Percentiles rank a stretch among this genome's conserved stretches.
These are phyloP conservation scores for Curvularia verruculosa DNA, from an alignment of 2,329 filamentous ascomycete genomes.

Conservation along the genomic window DNA sequence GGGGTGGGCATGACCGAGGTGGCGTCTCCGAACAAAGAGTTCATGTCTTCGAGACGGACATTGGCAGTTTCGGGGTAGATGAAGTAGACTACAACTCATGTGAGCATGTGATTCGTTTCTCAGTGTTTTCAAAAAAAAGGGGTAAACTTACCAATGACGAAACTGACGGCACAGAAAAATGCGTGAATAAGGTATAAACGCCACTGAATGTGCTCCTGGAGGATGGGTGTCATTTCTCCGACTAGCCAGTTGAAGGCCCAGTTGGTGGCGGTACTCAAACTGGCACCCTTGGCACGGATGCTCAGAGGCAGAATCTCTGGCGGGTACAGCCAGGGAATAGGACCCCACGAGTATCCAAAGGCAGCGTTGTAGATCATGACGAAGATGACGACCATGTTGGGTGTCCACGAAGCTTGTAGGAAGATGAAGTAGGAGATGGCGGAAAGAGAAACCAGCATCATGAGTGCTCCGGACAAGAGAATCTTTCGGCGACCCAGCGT, in stretches of 20 bases:
- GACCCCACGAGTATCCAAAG: slow-evolving; percentile 97
- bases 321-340: slow-evolving; percentile 96
- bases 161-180: slow-evolving; percentile 94
- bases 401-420: slow-evolving; percentile 79
- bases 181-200: slow-evolving; percentile 92
- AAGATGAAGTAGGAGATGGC: slow-evolving; percentile 95
- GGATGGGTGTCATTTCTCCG: slow-evolving; percentile 89
- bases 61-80: slow-evolving; percentile 97
- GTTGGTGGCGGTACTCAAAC: slow-evolving; percentile 93
- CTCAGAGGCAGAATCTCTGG: slow-evolving; percentile 98
- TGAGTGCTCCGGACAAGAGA: slow-evolving; percentile 83
- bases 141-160: slow-evolving; percentile 82
- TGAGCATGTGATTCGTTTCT: slow-evolving; percentile 29
- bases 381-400: slow-evolving; percentile 84
- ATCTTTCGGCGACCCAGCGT: slow-evolving; percentile 88
- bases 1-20: slow-evolving; percentile 84
- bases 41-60: slow-evolving; percentile 95
- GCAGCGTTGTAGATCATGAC: slow-evolving; percentile 99
- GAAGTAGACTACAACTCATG: slow-evolving; percentile 76
- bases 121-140: background rate
- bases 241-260: slow-evolving; percentile 99
- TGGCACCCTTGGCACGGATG: slow-evolving; percentile 95
- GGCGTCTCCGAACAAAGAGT: slow-evolving; percentile 89
- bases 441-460: slow-evolving; percentile 88
- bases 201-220: slow-evolving; percentile 93